Base-by-base conservation (phyloP, 768 basidiomycete species). In the Leccinum broughii region DNA sequence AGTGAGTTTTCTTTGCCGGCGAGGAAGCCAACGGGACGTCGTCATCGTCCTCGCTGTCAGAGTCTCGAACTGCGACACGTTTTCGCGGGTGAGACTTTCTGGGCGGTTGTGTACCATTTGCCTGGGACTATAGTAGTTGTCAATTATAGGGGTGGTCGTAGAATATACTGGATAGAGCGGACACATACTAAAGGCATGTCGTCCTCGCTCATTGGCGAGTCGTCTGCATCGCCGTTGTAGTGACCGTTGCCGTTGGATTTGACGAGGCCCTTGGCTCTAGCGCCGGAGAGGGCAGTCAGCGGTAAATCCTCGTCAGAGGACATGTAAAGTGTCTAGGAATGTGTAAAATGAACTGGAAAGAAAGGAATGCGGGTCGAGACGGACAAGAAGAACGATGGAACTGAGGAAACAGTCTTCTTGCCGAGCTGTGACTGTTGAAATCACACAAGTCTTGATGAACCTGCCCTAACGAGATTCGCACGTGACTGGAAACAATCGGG, bases 21-120 rank as follows among this genome's bases (percentile, higher is more conserved):
- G 90, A 89, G 28, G 89, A 88, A 53, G 89, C 86, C 41, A 90
- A 81, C 55, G 88, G 89, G 17, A 77, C 78, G 57, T 91, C 89
- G 63, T 92, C 88, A 6, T 70, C 73, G 51, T 90, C 89, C 61
- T 85, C 88, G 30, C 86, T 88, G 54, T 85, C 82, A 59, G 70
- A 79, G 15, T 83, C 82, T 22, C 77, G 78, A 60, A 80, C 80
- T 28, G 76, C 70, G 26, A 78, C 88, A 69, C 87, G 84, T 76
- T 92, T 92, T 61, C 72, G 64, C 22, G 61, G 70, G 57, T 62
- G 69, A 48, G 73, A 64, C 58, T 66, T 74, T 17, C 50, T 51
- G 57, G 66, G 74, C 62, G 72, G 64, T 71, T 83, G 82, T 30
- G 80, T 76, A 62, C 77, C 81, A 56, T 78, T 78, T 41, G 80